A percentile compares a stretch with the other conserved stretches of the same genome.
Conservation (phyloP, 176 grass and related monocot species). For the Pontederia crassipes region DNA sequence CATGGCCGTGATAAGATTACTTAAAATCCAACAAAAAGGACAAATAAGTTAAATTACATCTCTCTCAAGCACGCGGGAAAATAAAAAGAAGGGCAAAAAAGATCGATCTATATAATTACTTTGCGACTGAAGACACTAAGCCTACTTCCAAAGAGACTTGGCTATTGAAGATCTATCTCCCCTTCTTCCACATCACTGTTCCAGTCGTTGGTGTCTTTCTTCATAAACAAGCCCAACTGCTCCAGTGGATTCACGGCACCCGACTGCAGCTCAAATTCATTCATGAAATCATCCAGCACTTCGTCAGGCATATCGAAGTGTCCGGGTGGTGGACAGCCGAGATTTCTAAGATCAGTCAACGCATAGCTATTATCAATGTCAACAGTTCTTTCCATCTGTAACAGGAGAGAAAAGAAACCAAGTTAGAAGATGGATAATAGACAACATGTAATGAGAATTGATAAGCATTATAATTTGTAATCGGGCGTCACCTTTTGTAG, state of each 20-base stretch:
- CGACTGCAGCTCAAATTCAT: conserved; percentile 30
- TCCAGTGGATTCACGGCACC: conserved; percentile 48
- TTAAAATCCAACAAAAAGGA: too few relatives aligned
- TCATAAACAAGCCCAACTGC: conserved; percentile 65
- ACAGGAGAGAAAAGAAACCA: conserved; percentile 6
- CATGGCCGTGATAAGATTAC: too few relatives aligned
- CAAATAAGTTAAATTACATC: too few relatives aligned
- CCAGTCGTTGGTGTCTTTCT: conserved; percentile 46
- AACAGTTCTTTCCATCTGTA: conserved; percentile 80
- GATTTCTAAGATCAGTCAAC: conserved; percentile 45
- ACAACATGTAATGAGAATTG: conserved; percentile 5
- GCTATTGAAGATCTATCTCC: conserved; percentile 24
- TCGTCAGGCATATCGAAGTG: conserved; percentile 25
- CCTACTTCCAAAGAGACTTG: too few relatives aligned
- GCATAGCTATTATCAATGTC: conserved; percentile 73
- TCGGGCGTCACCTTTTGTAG: conserved; percentile 42
- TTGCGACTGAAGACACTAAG: too few relatives aligned
- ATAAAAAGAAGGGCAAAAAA: too few relatives aligned
- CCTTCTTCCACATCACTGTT: conserved; percentile 47
- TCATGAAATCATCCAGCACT: conserved; percentile 27
- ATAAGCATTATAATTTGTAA: not conserved
- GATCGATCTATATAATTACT: too few relatives aligned
- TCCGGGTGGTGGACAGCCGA: conserved; percentile 23
- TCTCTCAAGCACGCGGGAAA: too few relatives aligned
- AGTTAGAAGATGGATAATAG: conserved; percentile 4